A percentile compares a stretch with the other conserved stretches of the same genome.
phyloP scores from a whole-genome alignment of 345 rosid genomes.

The Murraya paniculata region DNA sequence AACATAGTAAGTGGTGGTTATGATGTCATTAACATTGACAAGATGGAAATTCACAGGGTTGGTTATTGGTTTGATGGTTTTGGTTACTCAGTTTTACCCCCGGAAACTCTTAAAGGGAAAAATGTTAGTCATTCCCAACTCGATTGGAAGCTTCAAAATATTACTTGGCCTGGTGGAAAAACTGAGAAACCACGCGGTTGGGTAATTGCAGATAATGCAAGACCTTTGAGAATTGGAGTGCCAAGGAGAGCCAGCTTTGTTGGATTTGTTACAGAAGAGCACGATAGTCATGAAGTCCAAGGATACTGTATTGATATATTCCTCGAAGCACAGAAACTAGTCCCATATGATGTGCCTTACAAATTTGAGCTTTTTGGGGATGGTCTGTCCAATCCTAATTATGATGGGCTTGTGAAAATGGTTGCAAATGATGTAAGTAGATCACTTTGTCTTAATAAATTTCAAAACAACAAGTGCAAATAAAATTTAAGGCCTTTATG shows the following conservation, averaged over 20 bases:
- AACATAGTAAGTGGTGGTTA: constrained; percentile 49
- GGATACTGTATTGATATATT: constrained; percentile 87
- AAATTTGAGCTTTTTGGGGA: constrained; percentile 62
- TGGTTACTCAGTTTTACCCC: constrained; percentile 55
- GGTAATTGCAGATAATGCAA: constrained; percentile 60
- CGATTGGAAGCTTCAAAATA: constrained; percentile 45
- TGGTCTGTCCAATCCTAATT: constrained; percentile 65
- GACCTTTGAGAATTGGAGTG: constrained; percentile 70
- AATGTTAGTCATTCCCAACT: constrained; percentile 21
- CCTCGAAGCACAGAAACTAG: constrained; percentile 54
- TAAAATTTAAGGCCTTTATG: constrained; percentile 1
- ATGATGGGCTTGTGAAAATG: constrained; percentile 45
- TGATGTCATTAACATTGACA: constrained; percentile 67
- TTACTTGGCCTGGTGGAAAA: constrained; percentile 86
- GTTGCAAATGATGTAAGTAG: constrained; percentile 63
- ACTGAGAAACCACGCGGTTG: constrained; percentile 76
- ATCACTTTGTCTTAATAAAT: background rate
- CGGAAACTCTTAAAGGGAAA: constrained; percentile 32
- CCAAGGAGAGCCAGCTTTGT: constrained; percentile 79
- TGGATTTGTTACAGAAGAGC: constrained; percentile 58
- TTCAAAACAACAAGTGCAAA: background rate
- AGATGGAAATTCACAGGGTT: constrained; percentile 39
- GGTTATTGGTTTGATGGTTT: constrained; percentile 66
- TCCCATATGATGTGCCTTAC: constrained; percentile 75
- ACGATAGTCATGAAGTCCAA: constrained; percentile 40